A percentile compares a stretch with the other conserved stretches of the same genome.
phyloP scores from a whole-genome alignment of 257 asterid genomes.

The Solanum etuberosum region DNA sequence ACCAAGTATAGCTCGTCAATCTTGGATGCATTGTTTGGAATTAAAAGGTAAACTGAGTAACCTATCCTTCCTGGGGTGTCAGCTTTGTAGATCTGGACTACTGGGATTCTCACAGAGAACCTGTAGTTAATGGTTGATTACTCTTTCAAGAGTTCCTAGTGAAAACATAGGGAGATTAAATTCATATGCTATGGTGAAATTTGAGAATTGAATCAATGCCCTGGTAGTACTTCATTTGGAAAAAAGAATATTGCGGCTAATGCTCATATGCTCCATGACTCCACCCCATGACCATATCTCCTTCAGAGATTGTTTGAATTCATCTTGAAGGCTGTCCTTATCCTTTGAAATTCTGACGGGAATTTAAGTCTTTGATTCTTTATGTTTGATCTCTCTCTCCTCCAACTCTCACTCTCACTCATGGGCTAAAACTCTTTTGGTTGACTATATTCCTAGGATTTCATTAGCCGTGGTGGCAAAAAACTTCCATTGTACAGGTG shows the following conservation, averaged over 20 bases:
- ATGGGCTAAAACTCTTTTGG: conserved; percentile 1
- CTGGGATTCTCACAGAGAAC: neutral
- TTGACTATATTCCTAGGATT: conserved; percentile 40
- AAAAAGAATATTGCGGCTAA: neutral
- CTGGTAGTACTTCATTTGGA: neutral
- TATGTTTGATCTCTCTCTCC: conserved; percentile 3
- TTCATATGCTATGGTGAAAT: neutral
- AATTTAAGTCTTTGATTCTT: neutral
- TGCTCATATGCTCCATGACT: conserved; percentile 1
- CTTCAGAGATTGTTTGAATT: neutral
- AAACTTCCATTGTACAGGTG: conserved; percentile 82
- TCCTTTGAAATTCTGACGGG: neutral
- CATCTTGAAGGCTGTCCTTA: neutral
- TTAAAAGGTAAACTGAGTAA: neutral
- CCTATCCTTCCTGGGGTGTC: neutral
- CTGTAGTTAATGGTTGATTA: neutral
- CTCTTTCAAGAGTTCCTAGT: neutral
- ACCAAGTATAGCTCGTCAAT: neutral
- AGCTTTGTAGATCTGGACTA: neutral
- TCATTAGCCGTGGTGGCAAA: conserved; percentile 63
- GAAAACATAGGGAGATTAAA: neutral
- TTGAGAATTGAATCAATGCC: neutral
- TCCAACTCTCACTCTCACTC: neutral
- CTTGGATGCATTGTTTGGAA: neutral
- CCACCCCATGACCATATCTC: neutral